phyloP scores from a whole-genome alignment of 768 basidiomycete species.

The Agaricus subrufescens region DNA sequence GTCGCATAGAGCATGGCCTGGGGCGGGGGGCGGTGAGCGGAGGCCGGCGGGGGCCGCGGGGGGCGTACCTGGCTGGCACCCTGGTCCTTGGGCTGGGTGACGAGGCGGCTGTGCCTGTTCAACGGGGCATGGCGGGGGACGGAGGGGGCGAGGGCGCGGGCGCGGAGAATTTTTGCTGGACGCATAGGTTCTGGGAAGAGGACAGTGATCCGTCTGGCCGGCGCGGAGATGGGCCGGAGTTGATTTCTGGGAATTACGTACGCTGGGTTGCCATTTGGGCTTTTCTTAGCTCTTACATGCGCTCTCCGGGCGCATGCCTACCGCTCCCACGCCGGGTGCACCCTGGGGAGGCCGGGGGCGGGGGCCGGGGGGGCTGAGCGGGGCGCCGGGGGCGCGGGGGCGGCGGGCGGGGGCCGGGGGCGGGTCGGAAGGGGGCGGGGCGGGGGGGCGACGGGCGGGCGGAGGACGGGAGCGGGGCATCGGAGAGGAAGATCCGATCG shows the following conservation, averaged over 20 bases:
- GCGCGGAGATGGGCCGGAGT: slow-evolving; percentile 14
- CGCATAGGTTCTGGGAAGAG: slow-evolving; percentile 8
- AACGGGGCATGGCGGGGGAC: slow-evolving; percentile 41
- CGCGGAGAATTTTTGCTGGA: slow-evolving; percentile 20
- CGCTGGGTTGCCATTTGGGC: slow-evolving; percentile 44
- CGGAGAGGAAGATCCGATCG: slow-evolving; percentile 56
- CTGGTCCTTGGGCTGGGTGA: slow-evolving; percentile 92
- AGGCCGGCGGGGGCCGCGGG: background rate
- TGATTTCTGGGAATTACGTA: slow-evolving; percentile 35
- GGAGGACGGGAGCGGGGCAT: slow-evolving; percentile 18
- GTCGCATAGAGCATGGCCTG: slow-evolving; percentile 99
- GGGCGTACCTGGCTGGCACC: slow-evolving; percentile 81
- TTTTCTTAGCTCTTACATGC: slow-evolving; percentile 41
- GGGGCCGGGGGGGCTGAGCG: background rate
- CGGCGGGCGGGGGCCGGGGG: background rate
- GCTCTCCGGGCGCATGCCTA: slow-evolving; percentile 45
- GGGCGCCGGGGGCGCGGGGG: background rate
- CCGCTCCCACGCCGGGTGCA: slow-evolving; percentile 41
- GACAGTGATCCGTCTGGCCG: slow-evolving; percentile 9
- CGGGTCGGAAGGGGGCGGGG: background rate
- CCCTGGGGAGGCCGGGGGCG: slow-evolving; percentile 21
- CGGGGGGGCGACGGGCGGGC: background rate
- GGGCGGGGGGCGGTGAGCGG: slow-evolving; percentile 2
- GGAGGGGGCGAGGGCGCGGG: slow-evolving; percentile 34
- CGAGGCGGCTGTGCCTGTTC: slow-evolving; percentile 70